phyloP scores from a whole-genome alignment of 192 early-diverging fungal species.

The Backusella tarrabulga region DNA sequence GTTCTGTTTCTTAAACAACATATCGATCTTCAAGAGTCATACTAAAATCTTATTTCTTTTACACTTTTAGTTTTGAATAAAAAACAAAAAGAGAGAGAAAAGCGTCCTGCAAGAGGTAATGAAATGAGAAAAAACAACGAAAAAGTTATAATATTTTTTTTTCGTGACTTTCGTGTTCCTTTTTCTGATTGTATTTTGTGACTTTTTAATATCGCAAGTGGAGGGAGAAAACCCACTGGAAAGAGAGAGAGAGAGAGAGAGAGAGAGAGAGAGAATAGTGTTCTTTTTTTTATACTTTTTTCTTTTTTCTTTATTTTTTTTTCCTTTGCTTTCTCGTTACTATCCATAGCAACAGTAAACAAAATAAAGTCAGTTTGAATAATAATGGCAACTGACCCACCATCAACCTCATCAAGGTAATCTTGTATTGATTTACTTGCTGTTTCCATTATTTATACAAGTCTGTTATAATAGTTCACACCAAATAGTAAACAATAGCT shows the following conservation, averaged over 20 bases:
- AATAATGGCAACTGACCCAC: constrained; percentile 13
- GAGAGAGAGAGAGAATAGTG: too few species aligned
- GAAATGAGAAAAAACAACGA: too few species aligned
- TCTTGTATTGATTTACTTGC: neutral
- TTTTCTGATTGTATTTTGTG: neutral
- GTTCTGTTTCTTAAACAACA: neutral
- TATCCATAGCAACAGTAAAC: neutral
- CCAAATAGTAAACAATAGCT: neutral
- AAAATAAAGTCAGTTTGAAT: neutral
- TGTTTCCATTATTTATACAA: neutral
- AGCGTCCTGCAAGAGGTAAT: too few species aligned
- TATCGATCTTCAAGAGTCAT: neutral
- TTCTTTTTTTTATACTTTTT: neutral
- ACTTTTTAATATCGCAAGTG: neutral
- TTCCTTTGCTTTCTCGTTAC: neutral
- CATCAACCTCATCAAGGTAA: constrained; percentile 11
- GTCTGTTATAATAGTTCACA: neutral
- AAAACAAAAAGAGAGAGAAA: too few species aligned
- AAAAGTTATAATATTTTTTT: neutral
- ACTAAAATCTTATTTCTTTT: too few species aligned
- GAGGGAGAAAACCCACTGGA: too few species aligned
- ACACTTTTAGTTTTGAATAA: too few species aligned
- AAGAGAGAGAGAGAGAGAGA: too few species aligned
- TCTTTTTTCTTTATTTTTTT: neutral
- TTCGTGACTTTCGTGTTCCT: neutral